phyloP scores from a whole-genome alignment of 2,329 filamentous ascomycete genomes.

The Hypoxylon sp. region DNA sequence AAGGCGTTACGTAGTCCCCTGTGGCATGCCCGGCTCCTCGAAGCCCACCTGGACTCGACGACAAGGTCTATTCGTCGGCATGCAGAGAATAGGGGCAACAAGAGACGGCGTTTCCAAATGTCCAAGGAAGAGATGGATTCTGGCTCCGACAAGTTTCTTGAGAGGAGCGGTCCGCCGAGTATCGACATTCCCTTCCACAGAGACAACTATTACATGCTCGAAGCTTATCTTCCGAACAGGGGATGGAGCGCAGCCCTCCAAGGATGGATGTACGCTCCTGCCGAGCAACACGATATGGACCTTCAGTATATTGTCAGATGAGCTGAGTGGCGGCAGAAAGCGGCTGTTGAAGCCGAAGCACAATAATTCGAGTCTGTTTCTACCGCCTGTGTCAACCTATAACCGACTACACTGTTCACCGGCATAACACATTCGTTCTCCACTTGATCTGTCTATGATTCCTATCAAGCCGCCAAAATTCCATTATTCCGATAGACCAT shows the following conservation, averaged over 20 bases:
- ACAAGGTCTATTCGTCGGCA: slow-evolving; percentile 56
- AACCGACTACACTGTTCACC: not conserved
- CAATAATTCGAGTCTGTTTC: not conserved
- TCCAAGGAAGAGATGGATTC: slow-evolving; percentile 53
- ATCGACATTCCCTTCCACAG: slow-evolving; percentile 62
- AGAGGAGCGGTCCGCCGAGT: slow-evolving; percentile 58
- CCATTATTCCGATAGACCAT: not conserved
- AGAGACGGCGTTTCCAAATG: slow-evolving; percentile 55
- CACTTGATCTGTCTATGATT: not conserved
- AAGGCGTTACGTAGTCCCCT: slow-evolving; percentile 57
- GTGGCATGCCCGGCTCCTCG: slow-evolving; percentile 58
- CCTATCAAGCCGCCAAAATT: not conserved
- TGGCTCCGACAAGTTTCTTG: slow-evolving; percentile 60
- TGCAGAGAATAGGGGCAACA: slow-evolving; percentile 57
- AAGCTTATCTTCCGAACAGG: slow-evolving; percentile 64
- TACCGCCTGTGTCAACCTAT: not conserved
- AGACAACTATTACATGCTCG: slow-evolving; percentile 66
- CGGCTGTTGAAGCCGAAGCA: not conserved
- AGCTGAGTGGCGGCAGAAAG: slow-evolving; percentile 30
- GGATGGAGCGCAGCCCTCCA: slow-evolving; percentile 57
- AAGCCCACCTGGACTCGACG: slow-evolving; percentile 57
- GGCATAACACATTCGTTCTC: too few relatives aligned
- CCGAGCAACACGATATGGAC: slow-evolving; percentile 51
- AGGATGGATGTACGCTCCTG: slow-evolving; percentile 59
- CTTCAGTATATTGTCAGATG: slow-evolving; percentile 45